Conservation (phyloP, 305 asterid genomes). For the Withania somnifera region DNA sequence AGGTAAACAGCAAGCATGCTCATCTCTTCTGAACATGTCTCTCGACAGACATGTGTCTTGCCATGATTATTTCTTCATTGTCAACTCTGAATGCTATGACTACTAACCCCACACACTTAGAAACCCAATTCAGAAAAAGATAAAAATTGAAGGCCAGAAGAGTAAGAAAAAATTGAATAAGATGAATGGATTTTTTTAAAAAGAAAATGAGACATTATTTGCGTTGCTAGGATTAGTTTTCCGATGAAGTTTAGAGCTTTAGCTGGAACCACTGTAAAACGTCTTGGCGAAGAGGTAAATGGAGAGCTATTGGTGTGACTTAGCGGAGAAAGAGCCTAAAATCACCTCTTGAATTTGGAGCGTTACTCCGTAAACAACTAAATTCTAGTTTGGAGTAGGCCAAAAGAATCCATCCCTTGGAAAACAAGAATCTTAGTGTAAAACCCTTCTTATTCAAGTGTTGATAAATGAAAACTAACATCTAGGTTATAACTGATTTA, state of each 20-base stretch:
- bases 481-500: too few species aligned
- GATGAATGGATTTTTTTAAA: neutral
- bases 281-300: neutral
- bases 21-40: neutral
- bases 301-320: neutral
- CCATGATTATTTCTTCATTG: neutral
- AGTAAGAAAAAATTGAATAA: neutral
- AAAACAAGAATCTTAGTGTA: neutral
- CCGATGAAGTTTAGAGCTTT: neutral
- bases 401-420: neutral
- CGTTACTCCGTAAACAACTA: neutral
- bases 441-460: neutral
- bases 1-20: slow-evolving; percentile 29
- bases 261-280: neutral
- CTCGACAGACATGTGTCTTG: neutral
- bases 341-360: neutral
- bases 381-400: neutral
- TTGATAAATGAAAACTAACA: too few species aligned
- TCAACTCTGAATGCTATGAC: neutral
- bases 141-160: neutral
- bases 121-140: neutral
- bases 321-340: neutral
- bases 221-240: neutral
- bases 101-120: neutral
- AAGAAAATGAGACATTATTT: neutral